Evolutionary conservation across 495 filamentous ascomycete species (phyloP), one percentile per base, ranked within the genome.

Genomic region (Aspergillus leporis): DNA sequence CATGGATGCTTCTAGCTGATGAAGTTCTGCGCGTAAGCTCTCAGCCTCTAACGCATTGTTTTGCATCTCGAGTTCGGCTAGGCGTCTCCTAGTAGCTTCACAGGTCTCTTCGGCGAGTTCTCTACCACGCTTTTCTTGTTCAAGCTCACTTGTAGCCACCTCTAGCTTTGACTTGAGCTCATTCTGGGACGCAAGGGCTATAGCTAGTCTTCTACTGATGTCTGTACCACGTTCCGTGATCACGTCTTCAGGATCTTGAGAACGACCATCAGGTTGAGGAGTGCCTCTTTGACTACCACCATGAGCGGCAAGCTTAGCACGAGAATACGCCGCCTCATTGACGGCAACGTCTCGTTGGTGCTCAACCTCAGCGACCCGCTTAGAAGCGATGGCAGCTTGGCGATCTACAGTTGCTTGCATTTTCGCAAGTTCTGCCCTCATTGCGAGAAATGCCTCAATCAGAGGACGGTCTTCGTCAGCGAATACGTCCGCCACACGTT

Each of bases 331-430:
- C 0, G 95, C 94, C 72, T 98, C 95, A 60, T 85, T 88, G 41
- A 99, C 83, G 18, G 94, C 94, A 19, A 89, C 86, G 74, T 99
- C 95, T 51, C 95, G 80, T 71, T 98, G 93, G 59, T 89, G 91
- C 70, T 97, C 94, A 8, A 94, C 86, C 66, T 96, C 92, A 3
- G 93, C 93, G 62, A 99, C 91, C 58, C 90, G 84, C 66, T 90
- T 91, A 4, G 92, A 93, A 5, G 95, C 92, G 34, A 88, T 79
- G 10, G 88, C 78, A 12, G 91, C 88, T 75, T 97, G 93, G 41
- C 89, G 81, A 60, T 96, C 91, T 13, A 99, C 87, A 1, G 92
- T 90, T 5, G 78, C 84, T 70, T 98, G 94, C 55, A 99, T 79
- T 48, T 76, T 76, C 16, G 69, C 81, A 12, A 99, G 78, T 58